Conservation (phyloP, 345 rosid species). For the Acer negundo region DNA sequence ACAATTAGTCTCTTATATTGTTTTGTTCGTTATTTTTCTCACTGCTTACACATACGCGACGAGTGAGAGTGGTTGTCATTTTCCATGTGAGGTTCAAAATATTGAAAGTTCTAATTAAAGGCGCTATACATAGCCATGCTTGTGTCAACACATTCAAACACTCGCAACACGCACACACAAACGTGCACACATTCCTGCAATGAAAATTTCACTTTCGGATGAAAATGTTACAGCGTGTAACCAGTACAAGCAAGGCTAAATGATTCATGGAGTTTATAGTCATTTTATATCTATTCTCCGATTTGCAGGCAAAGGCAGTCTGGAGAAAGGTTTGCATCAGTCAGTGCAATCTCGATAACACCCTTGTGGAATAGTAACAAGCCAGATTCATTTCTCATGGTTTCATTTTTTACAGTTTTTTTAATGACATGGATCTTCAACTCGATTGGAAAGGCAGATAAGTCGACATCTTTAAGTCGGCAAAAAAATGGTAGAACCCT, state of each 20-base stretch:
- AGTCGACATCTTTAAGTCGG: not conserved
- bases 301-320: slow-evolving; percentile 53
- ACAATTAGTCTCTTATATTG: no score
- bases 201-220: not conserved
- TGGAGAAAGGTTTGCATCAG: slow-evolving; percentile 62
- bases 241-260: not conserved
- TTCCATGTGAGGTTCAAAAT: no score
- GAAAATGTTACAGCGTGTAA: not conserved
- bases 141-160: not conserved
- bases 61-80: no score
- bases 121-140: not conserved
- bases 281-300: not conserved
- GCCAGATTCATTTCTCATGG: slow-evolving; percentile 31
- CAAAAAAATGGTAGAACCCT: slow-evolving; percentile 16
- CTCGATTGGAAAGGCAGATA: slow-evolving; percentile 30
- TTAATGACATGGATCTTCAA: slow-evolving; percentile 33
- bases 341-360: slow-evolving; percentile 37
- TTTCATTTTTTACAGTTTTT: slow-evolving; percentile 38
- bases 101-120: not conserved
- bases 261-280: not conserved
- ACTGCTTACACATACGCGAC: no score
- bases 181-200: not conserved
- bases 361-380: slow-evolving; percentile 29
- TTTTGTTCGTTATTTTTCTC: no score
- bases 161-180: not conserved